These are phyloP conservation scores for Trametes polyzona DNA, from an alignment of 1,284 basidiomycete genomes.

Conservation along the genomic window DNA sequence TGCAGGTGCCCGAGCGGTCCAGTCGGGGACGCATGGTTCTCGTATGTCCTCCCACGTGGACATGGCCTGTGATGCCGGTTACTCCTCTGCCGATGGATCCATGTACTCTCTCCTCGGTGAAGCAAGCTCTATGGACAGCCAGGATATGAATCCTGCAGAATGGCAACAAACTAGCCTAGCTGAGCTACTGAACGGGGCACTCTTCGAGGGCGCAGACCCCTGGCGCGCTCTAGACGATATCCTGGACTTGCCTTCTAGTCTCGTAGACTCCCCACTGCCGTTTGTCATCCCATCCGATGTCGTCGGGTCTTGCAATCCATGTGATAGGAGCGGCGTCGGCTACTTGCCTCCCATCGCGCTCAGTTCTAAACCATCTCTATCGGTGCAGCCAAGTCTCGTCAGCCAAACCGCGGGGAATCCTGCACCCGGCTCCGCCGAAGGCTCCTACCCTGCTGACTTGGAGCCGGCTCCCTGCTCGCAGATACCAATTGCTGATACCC, in stretches of 20 bases:
- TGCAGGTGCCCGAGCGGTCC: not conserved
- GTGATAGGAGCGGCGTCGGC: conserved; percentile 13
- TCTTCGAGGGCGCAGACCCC: conserved; percentile 33
- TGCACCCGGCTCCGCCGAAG: too few relatives aligned
- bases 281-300: not conserved
- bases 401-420: not conserved
- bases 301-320: not conserved
- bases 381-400: not conserved
- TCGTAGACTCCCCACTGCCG: too few relatives aligned
- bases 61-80: not conserved
- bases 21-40: not conserved
- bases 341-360: not conserved
- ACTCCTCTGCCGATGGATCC: not conserved
- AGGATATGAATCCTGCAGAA: not conserved
- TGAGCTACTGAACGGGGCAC: conserved; percentile 27
- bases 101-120: not conserved
- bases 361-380: not conserved
- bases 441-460: too few relatives aligned
- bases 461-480: too few relatives aligned
- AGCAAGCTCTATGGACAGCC: not conserved
- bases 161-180: conserved; percentile 12
- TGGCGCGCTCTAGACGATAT: conserved; percentile 27
- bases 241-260: conserved; percentile 17
- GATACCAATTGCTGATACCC: too few relatives aligned
- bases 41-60: not conserved